phyloP scores from a whole-genome alignment of 2,329 filamentous ascomycete genomes.

The Cladosporium sp. region DNA sequence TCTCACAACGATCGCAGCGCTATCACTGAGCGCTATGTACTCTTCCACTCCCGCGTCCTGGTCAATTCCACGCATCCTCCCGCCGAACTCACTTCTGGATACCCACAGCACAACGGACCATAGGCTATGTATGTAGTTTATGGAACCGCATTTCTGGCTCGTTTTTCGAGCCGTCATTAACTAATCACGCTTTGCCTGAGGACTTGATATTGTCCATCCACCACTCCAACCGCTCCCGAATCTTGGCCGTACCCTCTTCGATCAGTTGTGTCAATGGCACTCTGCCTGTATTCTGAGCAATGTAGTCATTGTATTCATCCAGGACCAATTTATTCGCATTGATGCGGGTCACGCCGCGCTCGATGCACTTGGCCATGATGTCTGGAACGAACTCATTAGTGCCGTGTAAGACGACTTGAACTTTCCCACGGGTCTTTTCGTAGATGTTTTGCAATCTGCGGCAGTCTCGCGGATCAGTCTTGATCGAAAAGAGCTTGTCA shows the following conservation, averaged over 20 bases:
- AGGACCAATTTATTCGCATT: slow-evolving; percentile 59
- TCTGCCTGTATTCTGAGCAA: slow-evolving; percentile 46
- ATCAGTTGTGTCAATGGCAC: slow-evolving; percentile 51
- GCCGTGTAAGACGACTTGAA: slow-evolving; percentile 55
- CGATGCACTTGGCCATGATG: slow-evolving; percentile 52
- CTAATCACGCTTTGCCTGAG: slow-evolving; percentile 30
- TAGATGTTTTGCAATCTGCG: slow-evolving; percentile 44
- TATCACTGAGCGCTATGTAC: too few species aligned
- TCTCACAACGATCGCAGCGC: too few species aligned
- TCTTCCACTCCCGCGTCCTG: too few species aligned
- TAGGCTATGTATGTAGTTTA: too few species aligned
- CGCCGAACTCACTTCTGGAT: too few species aligned
- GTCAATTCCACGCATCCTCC: too few species aligned
- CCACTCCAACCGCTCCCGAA: slow-evolving; percentile 53
- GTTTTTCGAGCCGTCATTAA: not conserved
- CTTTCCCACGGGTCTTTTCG: slow-evolving; percentile 44
- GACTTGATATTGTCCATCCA: slow-evolving; percentile 51
- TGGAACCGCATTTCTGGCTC: too few species aligned
- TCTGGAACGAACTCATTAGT: slow-evolving; percentile 55
- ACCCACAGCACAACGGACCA: too few species aligned
- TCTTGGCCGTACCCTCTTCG: slow-evolving; percentile 51
- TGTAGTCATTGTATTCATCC: slow-evolving; percentile 46
- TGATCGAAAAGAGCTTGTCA: not conserved
- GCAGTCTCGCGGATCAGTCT: not conserved
- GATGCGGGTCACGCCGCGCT: slow-evolving; percentile 52